Evolutionary conservation across 495 filamentous ascomycete genomes (phyloP).

Genomic region (Lophiostoma macrostomum): DNA sequence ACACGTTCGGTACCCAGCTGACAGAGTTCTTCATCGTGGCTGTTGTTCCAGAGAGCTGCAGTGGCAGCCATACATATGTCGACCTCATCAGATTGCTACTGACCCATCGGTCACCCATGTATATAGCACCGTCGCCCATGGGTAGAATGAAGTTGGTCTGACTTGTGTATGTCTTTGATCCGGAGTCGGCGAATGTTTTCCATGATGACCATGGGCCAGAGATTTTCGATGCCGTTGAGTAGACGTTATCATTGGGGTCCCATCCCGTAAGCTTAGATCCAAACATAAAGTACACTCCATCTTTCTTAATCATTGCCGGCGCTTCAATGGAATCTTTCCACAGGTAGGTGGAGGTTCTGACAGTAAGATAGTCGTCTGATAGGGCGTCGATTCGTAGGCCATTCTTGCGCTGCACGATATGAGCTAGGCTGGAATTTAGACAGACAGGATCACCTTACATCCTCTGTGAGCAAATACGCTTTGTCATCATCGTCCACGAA

Average conservation of each 20-base stretch:
- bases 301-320: constrained; percentile 50
- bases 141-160: constrained; percentile 54
- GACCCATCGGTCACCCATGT: constrained; percentile 67
- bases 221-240: constrained; percentile 45
- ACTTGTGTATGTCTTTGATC: constrained; percentile 53
- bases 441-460: constrained; percentile 40
- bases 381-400: constrained; percentile 53
- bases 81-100: constrained; percentile 55
- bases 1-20: constrained; percentile 52
- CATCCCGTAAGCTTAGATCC: constrained; percentile 47
- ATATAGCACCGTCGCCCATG: constrained; percentile 49
- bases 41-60: constrained; percentile 54
- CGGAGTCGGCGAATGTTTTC: constrained; percentile 55
- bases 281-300: constrained; percentile 53
- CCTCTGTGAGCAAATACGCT: constrained; percentile 62
- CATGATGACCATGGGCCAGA: constrained; percentile 57
- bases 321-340: constrained; percentile 49
- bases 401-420: constrained; percentile 43
- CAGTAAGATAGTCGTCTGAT: constrained; percentile 48
- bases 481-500: constrained; percentile 60
- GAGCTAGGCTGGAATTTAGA: neutral
- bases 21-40: constrained; percentile 49
- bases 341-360: constrained; percentile 42
- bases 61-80: constrained; percentile 66
- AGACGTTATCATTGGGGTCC: constrained; percentile 59